Evolutionary conservation across 2,329 filamentous ascomycete genomes (phyloP).

Genomic region (Malbranchea cinnamomea): DNA sequence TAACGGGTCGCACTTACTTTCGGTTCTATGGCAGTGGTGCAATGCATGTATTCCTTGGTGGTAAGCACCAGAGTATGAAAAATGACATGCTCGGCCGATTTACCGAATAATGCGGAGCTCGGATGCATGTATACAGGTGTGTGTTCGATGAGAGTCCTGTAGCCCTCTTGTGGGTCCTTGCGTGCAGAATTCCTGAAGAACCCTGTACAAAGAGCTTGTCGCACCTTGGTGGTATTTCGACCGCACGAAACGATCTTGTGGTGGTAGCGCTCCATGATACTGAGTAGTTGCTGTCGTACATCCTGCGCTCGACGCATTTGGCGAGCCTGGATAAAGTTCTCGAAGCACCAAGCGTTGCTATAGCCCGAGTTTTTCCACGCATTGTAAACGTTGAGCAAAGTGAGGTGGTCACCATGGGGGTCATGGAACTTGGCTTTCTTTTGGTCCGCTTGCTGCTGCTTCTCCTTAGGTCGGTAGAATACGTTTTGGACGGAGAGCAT

Average conservation of each 20-base stretch:
- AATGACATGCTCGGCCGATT: slow-evolving; percentile 90
- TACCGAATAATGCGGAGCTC: slow-evolving; percentile 80
- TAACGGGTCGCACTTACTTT: slow-evolving; percentile 34
- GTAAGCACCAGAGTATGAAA: slow-evolving; percentile 50
- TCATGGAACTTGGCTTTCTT: slow-evolving; percentile 98
- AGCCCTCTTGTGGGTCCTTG: slow-evolving; percentile 92
- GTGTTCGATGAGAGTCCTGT: slow-evolving; percentile 91
- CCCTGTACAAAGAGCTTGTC: slow-evolving; percentile 76
- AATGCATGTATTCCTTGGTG: slow-evolving; percentile 95
- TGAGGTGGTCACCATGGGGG: slow-evolving; percentile 84
- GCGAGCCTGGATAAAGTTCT: slow-evolving; percentile 92
- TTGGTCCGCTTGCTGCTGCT: slow-evolving; percentile 88
- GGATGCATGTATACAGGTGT: slow-evolving; percentile 94
- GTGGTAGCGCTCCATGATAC: slow-evolving; percentile 86
- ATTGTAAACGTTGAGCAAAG: slow-evolving; percentile 91
- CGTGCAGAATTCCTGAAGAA: slow-evolving; percentile 93
- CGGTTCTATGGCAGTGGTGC: slow-evolving; percentile 81
- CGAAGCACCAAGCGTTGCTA: slow-evolving; percentile 83
- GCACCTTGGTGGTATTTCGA: slow-evolving; percentile 70
- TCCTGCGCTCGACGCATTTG: slow-evolving; percentile 82
- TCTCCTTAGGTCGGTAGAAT: slow-evolving; percentile 94
- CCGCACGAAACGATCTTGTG: slow-evolving; percentile 74
- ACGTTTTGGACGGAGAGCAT: slow-evolving; percentile 80
- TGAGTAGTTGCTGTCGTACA: slow-evolving; percentile 77
- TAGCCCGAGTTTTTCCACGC: slow-evolving; percentile 81